A percentile compares a stretch with the other conserved stretches of the same genome.
Conservation (phyloP, 768 basidiomycete genomes). For the Crassisporium funariophilum region DNA sequence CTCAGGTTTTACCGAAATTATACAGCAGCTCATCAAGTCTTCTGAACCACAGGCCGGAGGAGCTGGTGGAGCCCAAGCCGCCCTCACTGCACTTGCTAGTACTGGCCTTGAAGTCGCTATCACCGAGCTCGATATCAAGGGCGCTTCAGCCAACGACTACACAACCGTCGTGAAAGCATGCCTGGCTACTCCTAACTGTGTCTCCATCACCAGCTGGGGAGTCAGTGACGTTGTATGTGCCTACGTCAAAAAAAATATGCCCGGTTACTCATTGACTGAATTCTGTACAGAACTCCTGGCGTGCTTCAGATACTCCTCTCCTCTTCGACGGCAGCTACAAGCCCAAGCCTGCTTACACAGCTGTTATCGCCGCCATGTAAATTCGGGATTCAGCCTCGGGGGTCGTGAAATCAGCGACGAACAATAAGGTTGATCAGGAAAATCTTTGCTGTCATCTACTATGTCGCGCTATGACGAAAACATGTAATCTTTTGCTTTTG, state of each 20-base stretch:
- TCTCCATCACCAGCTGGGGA: slow-evolving; percentile 53
- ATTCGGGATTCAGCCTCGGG: no score
- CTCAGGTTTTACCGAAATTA: not conserved
- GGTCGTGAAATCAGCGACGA: no score
- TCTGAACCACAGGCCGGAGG: slow-evolving; percentile 34
- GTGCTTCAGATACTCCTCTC: slow-evolving; percentile 42
- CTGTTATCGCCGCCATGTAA: slow-evolving; percentile 27
- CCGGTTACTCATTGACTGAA: not conserved
- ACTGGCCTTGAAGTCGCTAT: slow-evolving; percentile 48
- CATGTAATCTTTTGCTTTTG: not conserved
- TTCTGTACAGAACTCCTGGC: slow-evolving; percentile 46
- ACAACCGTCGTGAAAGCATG: slow-evolving; percentile 47
- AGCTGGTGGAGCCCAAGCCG: slow-evolving; percentile 42
- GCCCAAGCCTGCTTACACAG: slow-evolving; percentile 43
- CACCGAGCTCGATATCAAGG: slow-evolving; percentile 47
- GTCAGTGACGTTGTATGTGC: slow-evolving; percentile 44
- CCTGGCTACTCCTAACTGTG: slow-evolving; percentile 40
- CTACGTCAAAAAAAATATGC: not conserved
- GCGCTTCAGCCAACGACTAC: slow-evolving; percentile 44
- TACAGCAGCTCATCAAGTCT: not conserved
- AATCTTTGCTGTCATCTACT: no score
- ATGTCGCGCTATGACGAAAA: no score
- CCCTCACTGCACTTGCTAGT: slow-evolving; percentile 45
- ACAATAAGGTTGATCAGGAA: no score
- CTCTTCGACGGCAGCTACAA: slow-evolving; percentile 49